These are phyloP conservation scores for Bipolaris bicolor DNA, from an alignment of 2,329 filamentous ascomycete species.

Conservation along the genomic window DNA sequence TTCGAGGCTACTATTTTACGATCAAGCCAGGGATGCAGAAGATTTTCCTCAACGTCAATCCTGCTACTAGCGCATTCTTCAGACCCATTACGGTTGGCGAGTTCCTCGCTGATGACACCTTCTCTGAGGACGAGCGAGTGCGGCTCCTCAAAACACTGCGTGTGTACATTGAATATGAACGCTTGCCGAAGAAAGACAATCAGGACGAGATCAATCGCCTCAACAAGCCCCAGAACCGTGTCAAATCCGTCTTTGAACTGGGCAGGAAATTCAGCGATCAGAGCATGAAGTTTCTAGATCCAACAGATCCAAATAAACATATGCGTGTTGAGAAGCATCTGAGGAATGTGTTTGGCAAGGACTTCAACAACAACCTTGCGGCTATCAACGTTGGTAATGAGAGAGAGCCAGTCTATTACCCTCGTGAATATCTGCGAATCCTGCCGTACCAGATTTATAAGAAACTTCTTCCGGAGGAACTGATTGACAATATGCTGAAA, in stretches of 20 bases:
- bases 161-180: background rate
- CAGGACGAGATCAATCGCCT: background rate
- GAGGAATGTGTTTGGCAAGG: background rate
- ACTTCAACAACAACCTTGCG: background rate
- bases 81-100: slow-evolving; percentile 17
- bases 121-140: background rate
- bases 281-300: background rate
- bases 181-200: background rate
- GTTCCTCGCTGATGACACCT: slow-evolving; percentile 5
- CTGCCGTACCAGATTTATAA: slow-evolving; percentile 29
- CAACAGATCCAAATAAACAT: background rate
- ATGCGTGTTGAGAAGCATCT: background rate
- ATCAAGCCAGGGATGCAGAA: slow-evolving; percentile 16
- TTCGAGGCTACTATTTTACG: slow-evolving; percentile 23
- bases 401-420: slow-evolving; percentile 10
- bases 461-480: slow-evolving; percentile 18
- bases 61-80: slow-evolving; percentile 20
- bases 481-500: slow-evolving; percentile 22
- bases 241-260: background rate
- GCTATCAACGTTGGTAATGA: slow-evolving; percentile 20
- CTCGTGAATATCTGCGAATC: slow-evolving; percentile 19
- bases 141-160: slow-evolving; percentile 4
- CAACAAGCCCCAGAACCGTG: background rate
- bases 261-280: background rate
- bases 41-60: slow-evolving; percentile 17